Evolutionary conservation across 208 protist species (phyloP).

Genomic region (Kentomonas sorsogonicus): DNA sequence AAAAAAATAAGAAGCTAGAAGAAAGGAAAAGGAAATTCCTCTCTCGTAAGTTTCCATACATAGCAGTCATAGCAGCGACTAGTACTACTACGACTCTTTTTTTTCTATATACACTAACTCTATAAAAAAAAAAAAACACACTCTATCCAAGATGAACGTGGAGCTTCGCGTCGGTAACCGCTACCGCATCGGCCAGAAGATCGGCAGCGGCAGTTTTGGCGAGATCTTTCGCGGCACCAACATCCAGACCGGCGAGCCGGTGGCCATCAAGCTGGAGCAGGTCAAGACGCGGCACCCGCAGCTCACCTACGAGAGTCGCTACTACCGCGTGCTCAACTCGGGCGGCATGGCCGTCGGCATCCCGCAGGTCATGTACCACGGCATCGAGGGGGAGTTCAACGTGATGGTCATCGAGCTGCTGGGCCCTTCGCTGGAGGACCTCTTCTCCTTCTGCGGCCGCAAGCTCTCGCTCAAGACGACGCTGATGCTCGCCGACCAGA

Average conservation of each 20-base stretch:
- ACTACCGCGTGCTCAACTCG: conserved; percentile 84
- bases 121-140: conserved; percentile 5
- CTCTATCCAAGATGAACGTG: neutral
- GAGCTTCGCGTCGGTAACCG: conserved; percentile 93
- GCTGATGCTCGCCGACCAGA: conserved; percentile 91
- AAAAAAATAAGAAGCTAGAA: too few relatives aligned
- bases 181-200: conserved; percentile 96
- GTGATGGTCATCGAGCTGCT: conserved; percentile 94
- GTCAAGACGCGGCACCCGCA: conserved; percentile 89
- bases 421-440: conserved; percentile 88
- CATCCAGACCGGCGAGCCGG: conserved; percentile 84
- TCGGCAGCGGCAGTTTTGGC: conserved; percentile 94
- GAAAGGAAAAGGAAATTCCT: too few relatives aligned
- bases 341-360: conserved; percentile 78
- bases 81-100: neutral
- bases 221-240: conserved; percentile 91
- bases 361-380: conserved; percentile 84
- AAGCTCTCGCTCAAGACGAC: conserved; percentile 90
- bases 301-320: conserved; percentile 87
- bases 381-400: conserved; percentile 89
- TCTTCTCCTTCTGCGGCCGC: conserved; percentile 86
- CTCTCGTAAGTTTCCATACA: neutral
- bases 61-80: neutral
- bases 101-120: neutral
- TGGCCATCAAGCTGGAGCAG: conserved; percentile 91